A percentile compares a stretch with the other conserved stretches of the same genome.
phyloP scores from a whole-genome alignment of 2,329 filamentous ascomycete genomes.

The Penicillium hesseltinei region DNA sequence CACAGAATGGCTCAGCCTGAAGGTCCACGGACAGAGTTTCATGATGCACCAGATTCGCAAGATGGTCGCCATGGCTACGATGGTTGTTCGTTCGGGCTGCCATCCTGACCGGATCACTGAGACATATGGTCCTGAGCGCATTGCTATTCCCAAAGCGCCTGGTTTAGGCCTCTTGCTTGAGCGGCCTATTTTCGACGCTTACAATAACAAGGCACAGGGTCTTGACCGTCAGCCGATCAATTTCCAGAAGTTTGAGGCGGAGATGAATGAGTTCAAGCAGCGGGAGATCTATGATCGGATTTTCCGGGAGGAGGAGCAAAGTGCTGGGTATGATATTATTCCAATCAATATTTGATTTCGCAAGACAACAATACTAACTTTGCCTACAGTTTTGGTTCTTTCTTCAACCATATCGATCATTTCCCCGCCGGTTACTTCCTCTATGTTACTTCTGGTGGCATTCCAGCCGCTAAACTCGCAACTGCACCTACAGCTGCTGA shows the following conservation, averaged over 20 bases:
- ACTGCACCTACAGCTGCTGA: constrained; percentile 11
- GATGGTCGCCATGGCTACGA: constrained; percentile 90
- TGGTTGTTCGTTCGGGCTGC: constrained; percentile 82
- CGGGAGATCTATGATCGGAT: constrained; percentile 88
- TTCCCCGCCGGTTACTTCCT: constrained; percentile 70
- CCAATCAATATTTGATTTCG: background rate
- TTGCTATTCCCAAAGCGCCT: constrained; percentile 92
- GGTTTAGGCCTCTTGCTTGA: constrained; percentile 85
- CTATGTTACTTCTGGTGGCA: constrained; percentile 69
- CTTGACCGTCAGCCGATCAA: constrained; percentile 68
- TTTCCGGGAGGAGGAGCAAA: constrained; percentile 82
- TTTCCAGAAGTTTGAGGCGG: constrained; percentile 72
- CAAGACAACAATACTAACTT: constrained; percentile 1
- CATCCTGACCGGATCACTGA: constrained; percentile 67
- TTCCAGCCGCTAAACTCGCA: constrained; percentile 56
- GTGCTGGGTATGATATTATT: constrained; percentile 71
- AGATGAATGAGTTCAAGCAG: constrained; percentile 87
- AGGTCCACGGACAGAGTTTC: constrained; percentile 96
- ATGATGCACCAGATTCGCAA: constrained; percentile 99
- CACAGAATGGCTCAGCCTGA: constrained; percentile 92
- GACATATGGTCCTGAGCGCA: constrained; percentile 68
- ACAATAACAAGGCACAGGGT: constrained; percentile 71
- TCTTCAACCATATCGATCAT: constrained; percentile 77
- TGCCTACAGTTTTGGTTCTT: constrained; percentile 64
- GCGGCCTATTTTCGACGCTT: constrained; percentile 83